Evolutionary conservation across 23 red algal genomes (phyloP).

Genomic region (Chondrus crispus): DNA sequence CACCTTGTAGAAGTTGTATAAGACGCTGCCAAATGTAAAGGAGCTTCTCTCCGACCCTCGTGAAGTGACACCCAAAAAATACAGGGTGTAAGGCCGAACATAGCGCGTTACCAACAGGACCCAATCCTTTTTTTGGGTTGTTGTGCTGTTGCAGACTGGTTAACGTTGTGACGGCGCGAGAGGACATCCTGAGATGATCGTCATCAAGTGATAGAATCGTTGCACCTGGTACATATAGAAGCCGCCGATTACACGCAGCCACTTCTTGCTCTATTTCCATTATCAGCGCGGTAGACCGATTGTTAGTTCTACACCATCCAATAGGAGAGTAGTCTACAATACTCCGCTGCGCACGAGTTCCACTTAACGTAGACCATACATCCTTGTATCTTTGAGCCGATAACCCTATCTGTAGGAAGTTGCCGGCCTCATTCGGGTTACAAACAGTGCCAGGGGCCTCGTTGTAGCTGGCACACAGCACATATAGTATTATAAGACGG

Average conservation of each 20-base stretch:
- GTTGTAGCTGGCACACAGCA: neutral
- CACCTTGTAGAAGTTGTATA: neutral
- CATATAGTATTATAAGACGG: neutral
- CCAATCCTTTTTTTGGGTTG: neutral
- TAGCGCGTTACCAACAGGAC: neutral
- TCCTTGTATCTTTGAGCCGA: neutral
- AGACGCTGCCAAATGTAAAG: neutral
- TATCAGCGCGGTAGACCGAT: neutral
- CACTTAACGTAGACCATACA: neutral
- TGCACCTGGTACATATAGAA: neutral
- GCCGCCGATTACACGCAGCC: neutral
- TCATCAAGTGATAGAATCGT: neutral
- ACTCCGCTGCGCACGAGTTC: neutral
- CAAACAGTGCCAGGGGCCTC: neutral
- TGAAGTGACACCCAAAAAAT: neutral
- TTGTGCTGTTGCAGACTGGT: neutral
- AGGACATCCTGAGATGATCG: neutral
- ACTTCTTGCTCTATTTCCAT: slow-evolving; percentile 23
- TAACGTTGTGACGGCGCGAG: neutral
- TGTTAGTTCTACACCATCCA: neutral
- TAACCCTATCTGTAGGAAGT: slow-evolving; percentile 10
- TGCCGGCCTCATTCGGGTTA: neutral
- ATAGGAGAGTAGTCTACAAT: neutral
- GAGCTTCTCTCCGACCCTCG: neutral
- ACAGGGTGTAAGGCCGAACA: neutral